phyloP scores from a whole-genome alignment of 2,329 filamentous ascomycete species.

The Nigrograna mackinnonii region DNA sequence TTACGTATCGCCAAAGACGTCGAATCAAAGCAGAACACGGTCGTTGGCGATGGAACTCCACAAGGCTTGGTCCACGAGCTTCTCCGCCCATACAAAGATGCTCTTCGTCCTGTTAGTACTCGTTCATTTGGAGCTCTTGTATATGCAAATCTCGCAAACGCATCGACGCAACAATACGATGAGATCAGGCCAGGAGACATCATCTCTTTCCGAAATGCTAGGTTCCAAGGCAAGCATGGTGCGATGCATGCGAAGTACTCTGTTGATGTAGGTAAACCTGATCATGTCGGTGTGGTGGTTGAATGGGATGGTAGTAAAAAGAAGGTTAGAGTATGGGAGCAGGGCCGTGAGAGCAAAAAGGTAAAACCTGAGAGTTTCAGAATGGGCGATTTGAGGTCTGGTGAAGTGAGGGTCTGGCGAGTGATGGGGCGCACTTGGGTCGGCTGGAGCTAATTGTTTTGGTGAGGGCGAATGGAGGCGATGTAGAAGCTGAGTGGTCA shows the following conservation, averaged over 20 bases:
- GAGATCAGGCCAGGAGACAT: slow-evolving; percentile 94
- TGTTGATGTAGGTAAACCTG: slow-evolving; percentile 81
- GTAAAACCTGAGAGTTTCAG: slow-evolving; percentile 93
- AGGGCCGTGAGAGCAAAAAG: slow-evolving; percentile 91
- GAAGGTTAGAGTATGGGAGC: slow-evolving; percentile 94
- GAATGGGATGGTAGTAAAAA: slow-evolving; percentile 99
- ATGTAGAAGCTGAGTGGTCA: no score
- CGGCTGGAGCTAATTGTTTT: slow-evolving; percentile 72
- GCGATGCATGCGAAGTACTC: slow-evolving; percentile 95
- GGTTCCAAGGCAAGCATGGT: slow-evolving; percentile 93
- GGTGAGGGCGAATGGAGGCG: no score
- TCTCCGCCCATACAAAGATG: slow-evolving; percentile 71
- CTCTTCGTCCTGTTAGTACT: slow-evolving; percentile 81
- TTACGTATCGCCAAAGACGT: slow-evolving; percentile 74
- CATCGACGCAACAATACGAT: slow-evolving; percentile 84
- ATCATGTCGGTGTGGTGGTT: slow-evolving; percentile 87
- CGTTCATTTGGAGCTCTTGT: slow-evolving; percentile 89
- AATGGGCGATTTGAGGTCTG: slow-evolving; percentile 86
- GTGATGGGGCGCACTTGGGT: slow-evolving; percentile 93
- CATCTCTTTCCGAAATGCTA: slow-evolving; percentile 87
- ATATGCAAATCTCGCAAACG: slow-evolving; percentile 94
- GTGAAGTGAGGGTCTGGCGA: slow-evolving; percentile 96
- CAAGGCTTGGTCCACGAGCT: slow-evolving; percentile 78
- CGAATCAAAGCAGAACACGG: slow-evolving; percentile 72
- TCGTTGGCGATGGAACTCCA: slow-evolving; percentile 84